These are phyloP conservation scores for Mycena metata DNA, from an alignment of 768 basidiomycete species.

Conservation along the genomic window DNA sequence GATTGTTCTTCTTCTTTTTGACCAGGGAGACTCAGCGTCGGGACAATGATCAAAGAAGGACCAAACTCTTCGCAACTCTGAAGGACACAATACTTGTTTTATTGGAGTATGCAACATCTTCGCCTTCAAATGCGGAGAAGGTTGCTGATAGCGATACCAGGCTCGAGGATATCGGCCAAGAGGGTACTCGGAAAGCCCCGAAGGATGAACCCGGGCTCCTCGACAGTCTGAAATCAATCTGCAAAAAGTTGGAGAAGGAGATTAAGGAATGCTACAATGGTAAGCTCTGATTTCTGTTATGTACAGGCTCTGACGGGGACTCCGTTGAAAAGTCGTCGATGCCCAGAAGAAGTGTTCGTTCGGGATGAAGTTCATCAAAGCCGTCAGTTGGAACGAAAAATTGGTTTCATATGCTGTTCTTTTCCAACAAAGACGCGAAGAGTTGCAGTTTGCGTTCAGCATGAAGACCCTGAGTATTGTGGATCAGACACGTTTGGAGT, in stretches of 20 bases:
- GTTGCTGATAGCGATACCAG: slow-evolving; percentile 1
- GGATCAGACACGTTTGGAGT: slow-evolving; percentile 24
- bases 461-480: slow-evolving; percentile 14
- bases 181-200: slow-evolving; percentile 22
- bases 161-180: slow-evolving; percentile 18
- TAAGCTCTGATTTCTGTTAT: neutral
- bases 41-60: slow-evolving; percentile 25
- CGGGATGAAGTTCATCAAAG: slow-evolving; percentile 28
- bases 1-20: neutral
- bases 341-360: slow-evolving; percentile 22
- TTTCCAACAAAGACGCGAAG: slow-evolving; percentile 20
- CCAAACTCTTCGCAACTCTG: slow-evolving; percentile 22
- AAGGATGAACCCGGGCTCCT: slow-evolving; percentile 22
- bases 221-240: slow-evolving; percentile 20
- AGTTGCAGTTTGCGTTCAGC: slow-evolving; percentile 20
- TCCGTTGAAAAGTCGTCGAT: slow-evolving; percentile 9
- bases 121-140: no score
- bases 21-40: slow-evolving; percentile 25
- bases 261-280: slow-evolving; percentile 35
- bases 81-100: slow-evolving; percentile 30
- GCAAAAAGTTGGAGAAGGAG: slow-evolving; percentile 29
- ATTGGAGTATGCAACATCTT: slow-evolving; percentile 15
- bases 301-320: neutral
- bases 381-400: slow-evolving; percentile 27
- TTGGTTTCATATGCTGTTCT: slow-evolving; percentile 12